phyloP scores from a whole-genome alignment of 139 green algal species.

The Haematococcus lacustris region DNA sequence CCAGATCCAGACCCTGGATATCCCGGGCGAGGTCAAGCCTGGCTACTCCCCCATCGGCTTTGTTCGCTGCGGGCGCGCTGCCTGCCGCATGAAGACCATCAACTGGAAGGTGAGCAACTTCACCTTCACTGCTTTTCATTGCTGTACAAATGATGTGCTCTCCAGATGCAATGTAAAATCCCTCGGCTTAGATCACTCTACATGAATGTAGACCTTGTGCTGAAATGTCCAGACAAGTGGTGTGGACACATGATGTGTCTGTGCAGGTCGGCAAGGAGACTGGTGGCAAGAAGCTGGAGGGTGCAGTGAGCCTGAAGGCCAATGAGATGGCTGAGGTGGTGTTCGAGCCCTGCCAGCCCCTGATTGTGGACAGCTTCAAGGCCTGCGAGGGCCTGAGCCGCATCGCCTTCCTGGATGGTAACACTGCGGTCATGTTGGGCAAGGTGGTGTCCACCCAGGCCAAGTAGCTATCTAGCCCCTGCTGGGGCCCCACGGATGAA shows the following conservation, averaged over 20 bases:
- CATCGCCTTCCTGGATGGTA: conserved; percentile 90
- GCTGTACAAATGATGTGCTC: no score
- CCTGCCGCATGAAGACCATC: conserved; percentile 75
- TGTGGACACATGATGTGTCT: no score
- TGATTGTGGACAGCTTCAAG: conserved; percentile 89
- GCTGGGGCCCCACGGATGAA: no score
- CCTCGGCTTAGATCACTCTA: no score
- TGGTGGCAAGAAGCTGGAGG: conserved; percentile 88
- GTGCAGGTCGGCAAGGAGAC: conserved; percentile 82
- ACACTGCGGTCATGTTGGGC: conserved; percentile 92
- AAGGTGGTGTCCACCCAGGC: conserved; percentile 66
- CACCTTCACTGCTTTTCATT: no score
- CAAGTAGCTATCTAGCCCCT: no score
- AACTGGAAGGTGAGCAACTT: conserved; percentile 93
- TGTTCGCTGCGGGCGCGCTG: conserved; percentile 80
- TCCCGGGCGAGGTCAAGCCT: conserved; percentile 84
- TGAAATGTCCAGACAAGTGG: no score
- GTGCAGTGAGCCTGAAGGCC: conserved; percentile 76
- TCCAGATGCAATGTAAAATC: no score
- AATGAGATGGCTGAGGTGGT: conserved; percentile 86
- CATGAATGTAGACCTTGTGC: no score
- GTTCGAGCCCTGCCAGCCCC: conserved; percentile 78
- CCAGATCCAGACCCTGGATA: conserved; percentile 90
- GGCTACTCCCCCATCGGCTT: conserved; percentile 90
- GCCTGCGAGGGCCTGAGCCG: conserved; percentile 86